A percentile compares a stretch with the other conserved stretches of the same genome.
Evolutionary conservation across 108 stramenopile genomes (phyloP).

Genomic region (Skeletonema grethae): DNA sequence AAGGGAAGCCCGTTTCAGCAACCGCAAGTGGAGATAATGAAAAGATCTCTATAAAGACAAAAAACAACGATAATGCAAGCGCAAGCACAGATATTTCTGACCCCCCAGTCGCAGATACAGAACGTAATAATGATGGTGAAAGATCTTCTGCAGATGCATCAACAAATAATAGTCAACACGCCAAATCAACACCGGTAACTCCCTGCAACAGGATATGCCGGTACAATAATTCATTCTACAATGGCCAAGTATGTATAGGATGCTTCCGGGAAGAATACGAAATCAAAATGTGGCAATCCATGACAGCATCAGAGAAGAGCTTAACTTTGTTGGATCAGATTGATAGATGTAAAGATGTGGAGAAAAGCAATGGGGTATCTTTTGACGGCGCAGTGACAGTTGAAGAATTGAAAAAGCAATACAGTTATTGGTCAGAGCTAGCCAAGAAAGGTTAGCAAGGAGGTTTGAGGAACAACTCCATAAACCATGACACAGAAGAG

Average conservation of each 20-base stretch:
- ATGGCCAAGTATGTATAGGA: constrained; percentile 73
- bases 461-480: background rate
- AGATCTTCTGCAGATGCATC: background rate
- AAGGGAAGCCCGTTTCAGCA: constrained; percentile 28
- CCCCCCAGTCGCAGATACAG: background rate
- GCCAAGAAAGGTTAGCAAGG: background rate
- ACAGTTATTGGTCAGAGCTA: constrained; percentile 27
- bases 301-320: constrained; percentile 54
- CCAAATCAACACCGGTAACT: constrained; percentile 23
- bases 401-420: constrained; percentile 39
- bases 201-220: constrained; percentile 75
- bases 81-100: background rate
- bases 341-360: constrained; percentile 42
- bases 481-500: background rate
- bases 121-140: background rate
- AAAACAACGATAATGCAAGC: background rate
- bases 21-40: background rate
- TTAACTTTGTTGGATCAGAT: constrained; percentile 57
- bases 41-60: background rate
- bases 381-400: constrained; percentile 41
- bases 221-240: constrained; percentile 64
- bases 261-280: constrained; percentile 77
- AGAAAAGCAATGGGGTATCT: background rate
- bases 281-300: constrained; percentile 59
- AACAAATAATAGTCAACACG: constrained; percentile 6